Evolutionary conservation across 345 rosid genomes (phyloP).

Genomic region (Hirschfeldia incana): DNA sequence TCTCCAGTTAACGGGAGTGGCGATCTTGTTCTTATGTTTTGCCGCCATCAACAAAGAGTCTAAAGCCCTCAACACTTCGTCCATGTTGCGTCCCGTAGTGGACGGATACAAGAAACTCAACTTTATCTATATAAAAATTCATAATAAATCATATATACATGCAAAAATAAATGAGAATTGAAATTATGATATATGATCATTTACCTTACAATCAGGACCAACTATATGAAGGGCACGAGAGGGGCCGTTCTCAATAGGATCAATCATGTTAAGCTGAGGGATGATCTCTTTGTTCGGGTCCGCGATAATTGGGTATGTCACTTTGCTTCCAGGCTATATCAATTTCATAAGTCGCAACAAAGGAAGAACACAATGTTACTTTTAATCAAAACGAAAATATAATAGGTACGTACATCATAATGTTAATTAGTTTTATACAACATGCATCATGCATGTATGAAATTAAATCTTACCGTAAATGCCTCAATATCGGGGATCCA

Average conservation of each 20-base stretch:
- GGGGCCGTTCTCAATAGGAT: slow-evolving; percentile 67
- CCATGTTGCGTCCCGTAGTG: slow-evolving; percentile 72
- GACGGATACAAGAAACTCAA: slow-evolving; percentile 78
- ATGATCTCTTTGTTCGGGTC: slow-evolving; percentile 65
- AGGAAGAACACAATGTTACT: neutral
- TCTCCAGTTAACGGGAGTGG: slow-evolving; percentile 85
- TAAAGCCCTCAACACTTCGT: slow-evolving; percentile 71
- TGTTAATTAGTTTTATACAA: neutral
- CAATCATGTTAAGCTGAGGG: slow-evolving; percentile 77
- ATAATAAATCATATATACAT: neutral
- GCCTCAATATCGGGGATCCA: slow-evolving; percentile 85
- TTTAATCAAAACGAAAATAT: neutral
- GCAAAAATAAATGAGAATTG: neutral
- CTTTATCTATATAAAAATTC: slow-evolving; percentile 48
- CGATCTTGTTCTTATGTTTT: slow-evolving; percentile 60
- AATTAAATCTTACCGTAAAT: slow-evolving; percentile 41
- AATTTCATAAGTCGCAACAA: neutral
- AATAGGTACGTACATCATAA: neutral
- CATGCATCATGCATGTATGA: neutral
- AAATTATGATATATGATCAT: neutral
- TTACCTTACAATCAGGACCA: slow-evolving; percentile 63
- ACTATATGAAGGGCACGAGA: slow-evolving; percentile 80
- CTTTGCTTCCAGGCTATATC: slow-evolving; percentile 59
- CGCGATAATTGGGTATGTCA: slow-evolving; percentile 65
- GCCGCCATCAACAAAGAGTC: slow-evolving; percentile 60